These are phyloP conservation scores for Limonomyces culmigenus DNA, from an alignment of 1,284 basidiomycete species.

Conservation along the genomic window DNA sequence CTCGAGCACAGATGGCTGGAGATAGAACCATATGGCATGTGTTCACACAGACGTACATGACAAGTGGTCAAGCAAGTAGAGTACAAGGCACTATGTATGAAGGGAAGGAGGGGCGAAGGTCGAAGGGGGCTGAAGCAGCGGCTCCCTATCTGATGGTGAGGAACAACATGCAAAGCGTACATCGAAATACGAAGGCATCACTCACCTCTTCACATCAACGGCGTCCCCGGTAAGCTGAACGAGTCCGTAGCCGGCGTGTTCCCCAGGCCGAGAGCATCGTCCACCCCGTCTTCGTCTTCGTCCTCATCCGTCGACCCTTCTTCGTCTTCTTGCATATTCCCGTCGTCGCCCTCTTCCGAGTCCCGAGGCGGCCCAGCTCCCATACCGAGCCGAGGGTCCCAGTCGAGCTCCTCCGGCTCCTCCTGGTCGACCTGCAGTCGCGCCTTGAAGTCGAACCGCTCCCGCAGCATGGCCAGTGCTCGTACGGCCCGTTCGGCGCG, in stretches of 20 bases:
- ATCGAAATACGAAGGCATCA: no score
- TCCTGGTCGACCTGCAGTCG: constrained; percentile 55
- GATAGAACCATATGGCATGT: no score
- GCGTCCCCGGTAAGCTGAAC: neutral
- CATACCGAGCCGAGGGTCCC: constrained; percentile 30
- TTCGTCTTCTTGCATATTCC: constrained; percentile 9
- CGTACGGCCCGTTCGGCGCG: constrained; percentile 54
- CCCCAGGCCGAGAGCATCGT: constrained; percentile 19
- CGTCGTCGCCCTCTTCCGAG: constrained; percentile 7
- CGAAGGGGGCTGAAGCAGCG: no score
- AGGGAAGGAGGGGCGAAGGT: no score
- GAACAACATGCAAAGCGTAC: no score
- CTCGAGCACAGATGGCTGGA: no score
- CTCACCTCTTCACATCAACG: no score
- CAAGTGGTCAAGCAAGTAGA: no score
- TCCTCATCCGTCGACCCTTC: constrained; percentile 16
- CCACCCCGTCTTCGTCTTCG: constrained; percentile 23
- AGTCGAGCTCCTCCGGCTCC: constrained; percentile 58
- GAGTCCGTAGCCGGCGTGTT: neutral
- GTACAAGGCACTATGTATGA: no score
- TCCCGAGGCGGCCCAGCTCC: constrained; percentile 9
- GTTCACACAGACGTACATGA: no score
- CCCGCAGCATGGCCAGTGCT: constrained; percentile 53
- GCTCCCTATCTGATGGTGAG: no score
- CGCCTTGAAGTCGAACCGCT: constrained; percentile 64